These are phyloP conservation scores for Daldinia grandis DNA, from an alignment of 495 filamentous ascomycete species.

Conservation along the genomic window DNA sequence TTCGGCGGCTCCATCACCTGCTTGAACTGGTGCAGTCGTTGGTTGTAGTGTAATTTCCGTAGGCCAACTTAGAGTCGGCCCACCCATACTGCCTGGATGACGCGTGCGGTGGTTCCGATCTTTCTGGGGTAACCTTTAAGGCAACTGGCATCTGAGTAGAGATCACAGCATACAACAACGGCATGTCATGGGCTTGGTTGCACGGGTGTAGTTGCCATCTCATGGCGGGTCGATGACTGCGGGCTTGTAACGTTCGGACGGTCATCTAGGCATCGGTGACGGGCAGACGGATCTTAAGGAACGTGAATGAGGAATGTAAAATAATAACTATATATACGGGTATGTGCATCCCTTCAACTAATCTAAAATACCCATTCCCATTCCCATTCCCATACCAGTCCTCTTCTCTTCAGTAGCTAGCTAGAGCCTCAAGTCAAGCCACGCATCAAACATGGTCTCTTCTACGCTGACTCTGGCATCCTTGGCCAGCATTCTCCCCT, in stretches of 20 bases:
- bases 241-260: conserved; percentile 32
- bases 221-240: conserved; percentile 25
- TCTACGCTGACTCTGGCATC: conserved; percentile 35
- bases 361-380: not conserved
- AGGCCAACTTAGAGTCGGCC: conserved; percentile 15
- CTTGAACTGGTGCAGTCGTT: conserved; percentile 22
- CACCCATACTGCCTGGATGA: conserved; percentile 11
- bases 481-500: conserved; percentile 43
- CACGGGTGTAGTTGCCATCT: conserved; percentile 34
- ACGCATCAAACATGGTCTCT: conserved; percentile 38
- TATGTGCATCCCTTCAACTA: conserved; percentile 10
- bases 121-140: conserved; percentile 29
- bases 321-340: conserved; percentile 25
- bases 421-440: conserved; percentile 20
- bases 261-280: conserved; percentile 7
- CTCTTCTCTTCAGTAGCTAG: conserved; percentile 9
- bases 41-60: conserved; percentile 19
- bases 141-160: conserved; percentile 25
- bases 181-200: conserved; percentile 38
- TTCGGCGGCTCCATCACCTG: conserved; percentile 30
- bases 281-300: not conserved
- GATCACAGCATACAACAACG: conserved; percentile 17
- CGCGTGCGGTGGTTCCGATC: conserved; percentile 1
- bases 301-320: conserved; percentile 10
- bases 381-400: conserved; percentile 12